Percentiles rank a stretch among this genome's conserved stretches.
phyloP scores from a whole-genome alignment of 148 eudicot genomes.

The Rhododendron griersonianum region DNA sequence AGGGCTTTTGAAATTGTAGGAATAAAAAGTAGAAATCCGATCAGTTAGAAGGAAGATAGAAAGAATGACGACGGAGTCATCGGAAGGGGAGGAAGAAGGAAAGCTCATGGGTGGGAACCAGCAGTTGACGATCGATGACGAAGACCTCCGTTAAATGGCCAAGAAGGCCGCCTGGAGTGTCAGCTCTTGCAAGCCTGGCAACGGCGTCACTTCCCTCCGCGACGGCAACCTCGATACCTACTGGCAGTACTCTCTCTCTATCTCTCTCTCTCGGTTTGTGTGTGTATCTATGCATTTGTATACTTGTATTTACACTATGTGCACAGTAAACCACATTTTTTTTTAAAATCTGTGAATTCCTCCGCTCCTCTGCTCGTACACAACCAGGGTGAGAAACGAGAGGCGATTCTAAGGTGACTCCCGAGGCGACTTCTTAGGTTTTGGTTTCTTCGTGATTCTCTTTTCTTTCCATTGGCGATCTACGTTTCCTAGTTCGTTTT shows the following conservation, averaged over 20 bases:
- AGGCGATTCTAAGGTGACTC: no score
- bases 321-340: not conserved
- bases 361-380: no score
- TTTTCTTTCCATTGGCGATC: no score
- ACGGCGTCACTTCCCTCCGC: conserved; percentile 73
- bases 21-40: no score
- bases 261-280: not conserved
- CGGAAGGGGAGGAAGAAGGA: conserved; percentile 87
- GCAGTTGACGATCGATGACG: conserved; percentile 52
- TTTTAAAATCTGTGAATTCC: no score
- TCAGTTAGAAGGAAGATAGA: not conserved
- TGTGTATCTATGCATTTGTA: not conserved
- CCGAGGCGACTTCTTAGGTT: no score
- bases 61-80: conserved; percentile 61
- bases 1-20: not conserved
- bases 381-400: no score
- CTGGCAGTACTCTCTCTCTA: conserved; percentile 67
- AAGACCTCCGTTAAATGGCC: conserved; percentile 84
- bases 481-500: no score
- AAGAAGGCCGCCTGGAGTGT: conserved; percentile 98
- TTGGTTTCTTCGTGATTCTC: no score
- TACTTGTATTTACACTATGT: not conserved
- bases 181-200: conserved; percentile 93
- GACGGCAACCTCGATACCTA: conserved; percentile 78
- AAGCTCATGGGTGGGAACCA: conserved; percentile 68